phyloP scores from a whole-genome alignment of 495 filamentous ascomycete genomes.

The Lineolata rhizophorae region DNA sequence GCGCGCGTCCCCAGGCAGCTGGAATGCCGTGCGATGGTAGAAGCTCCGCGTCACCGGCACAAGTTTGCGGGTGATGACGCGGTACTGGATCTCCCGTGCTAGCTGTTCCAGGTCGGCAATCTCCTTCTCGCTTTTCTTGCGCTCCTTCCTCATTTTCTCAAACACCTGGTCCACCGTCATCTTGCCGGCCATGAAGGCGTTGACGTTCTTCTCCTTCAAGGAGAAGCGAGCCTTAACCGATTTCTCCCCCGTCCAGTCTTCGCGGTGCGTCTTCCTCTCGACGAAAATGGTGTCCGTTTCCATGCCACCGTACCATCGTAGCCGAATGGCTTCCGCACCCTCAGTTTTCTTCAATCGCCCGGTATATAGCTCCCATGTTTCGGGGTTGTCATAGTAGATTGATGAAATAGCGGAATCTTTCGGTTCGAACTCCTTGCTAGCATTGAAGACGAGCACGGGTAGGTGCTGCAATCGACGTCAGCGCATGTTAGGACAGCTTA shows the following conservation, averaged over 20 bases:
- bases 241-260: slow-evolving; percentile 98
- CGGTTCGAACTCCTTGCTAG: slow-evolving; percentile 83
- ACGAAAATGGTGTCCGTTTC: slow-evolving; percentile 85
- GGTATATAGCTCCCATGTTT: slow-evolving; percentile 83
- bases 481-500: slow-evolving; percentile 7
- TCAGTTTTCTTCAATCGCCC: slow-evolving; percentile 94
- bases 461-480: slow-evolving; percentile 39
- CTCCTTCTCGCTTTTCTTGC: slow-evolving; percentile 74
- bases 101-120: slow-evolving; percentile 80
- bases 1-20: slow-evolving; percentile 85
- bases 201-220: slow-evolving; percentile 92
- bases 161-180: slow-evolving; percentile 67
- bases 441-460: slow-evolving; percentile 90
- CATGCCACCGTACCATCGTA: slow-evolving; percentile 97
- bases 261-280: slow-evolving; percentile 92
- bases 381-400: slow-evolving; percentile 90
- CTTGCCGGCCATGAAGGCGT: slow-evolving; percentile 62
- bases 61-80: slow-evolving; percentile 61
- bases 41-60: slow-evolving; percentile 78
- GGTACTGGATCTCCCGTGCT: slow-evolving; percentile 83
- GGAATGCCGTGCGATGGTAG: slow-evolving; percentile 95
- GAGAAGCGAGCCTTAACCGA: slow-evolving; percentile 93
- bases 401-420: slow-evolving; percentile 89
- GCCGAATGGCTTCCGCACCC: slow-evolving; percentile 85
- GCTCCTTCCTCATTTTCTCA: slow-evolving; percentile 79